A percentile compares a stretch with the other conserved stretches of the same genome.
phyloP scores from a whole-genome alignment of 116 monocot species.

The Papilionanthe hybrid region DNA sequence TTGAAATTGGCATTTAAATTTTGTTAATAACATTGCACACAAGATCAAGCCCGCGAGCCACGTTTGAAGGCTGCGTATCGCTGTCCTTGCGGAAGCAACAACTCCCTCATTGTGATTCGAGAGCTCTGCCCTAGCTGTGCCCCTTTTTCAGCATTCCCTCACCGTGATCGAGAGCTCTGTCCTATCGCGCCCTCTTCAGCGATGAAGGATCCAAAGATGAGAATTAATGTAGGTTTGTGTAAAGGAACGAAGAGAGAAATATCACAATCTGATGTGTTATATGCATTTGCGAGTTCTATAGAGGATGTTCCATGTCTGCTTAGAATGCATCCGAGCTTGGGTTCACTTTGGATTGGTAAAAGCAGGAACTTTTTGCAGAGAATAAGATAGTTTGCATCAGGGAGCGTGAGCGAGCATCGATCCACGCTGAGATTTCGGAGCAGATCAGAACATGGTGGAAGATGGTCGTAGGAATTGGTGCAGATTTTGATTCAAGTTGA shows the following conservation, averaged over 20 bases:
- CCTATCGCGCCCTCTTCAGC: no score
- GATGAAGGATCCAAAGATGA: conserved; percentile 25
- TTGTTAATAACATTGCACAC: no score
- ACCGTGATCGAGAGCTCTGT: no score
- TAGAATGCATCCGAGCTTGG: conserved; percentile 60
- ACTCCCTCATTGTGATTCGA: no score
- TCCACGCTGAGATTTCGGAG: neutral
- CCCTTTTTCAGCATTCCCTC: no score
- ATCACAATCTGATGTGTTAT: conserved; percentile 51
- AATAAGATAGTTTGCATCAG: conserved; percentile 40
- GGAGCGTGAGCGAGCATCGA: conserved; percentile 61
- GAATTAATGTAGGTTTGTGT: conserved; percentile 15
- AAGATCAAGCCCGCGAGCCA: no score
- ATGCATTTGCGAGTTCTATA: conserved; percentile 25
- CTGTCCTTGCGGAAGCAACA: no score
- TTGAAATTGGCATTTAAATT: no score
- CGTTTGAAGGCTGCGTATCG: no score
- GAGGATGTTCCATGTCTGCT: conserved; percentile 47
- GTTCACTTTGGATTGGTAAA: conserved; percentile 46
- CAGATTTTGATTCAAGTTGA: neutral
- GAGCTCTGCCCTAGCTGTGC: no score
- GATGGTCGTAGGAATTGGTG: neutral
- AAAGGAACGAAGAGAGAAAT: conserved; percentile 34
- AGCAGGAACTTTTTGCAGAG: conserved; percentile 53
- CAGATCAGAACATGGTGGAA: neutral